Percentiles rank a stretch among this genome's conserved stretches.
Evolutionary conservation across 345 rosid species (phyloP).

Genomic region (Sapria himalayana): DNA sequence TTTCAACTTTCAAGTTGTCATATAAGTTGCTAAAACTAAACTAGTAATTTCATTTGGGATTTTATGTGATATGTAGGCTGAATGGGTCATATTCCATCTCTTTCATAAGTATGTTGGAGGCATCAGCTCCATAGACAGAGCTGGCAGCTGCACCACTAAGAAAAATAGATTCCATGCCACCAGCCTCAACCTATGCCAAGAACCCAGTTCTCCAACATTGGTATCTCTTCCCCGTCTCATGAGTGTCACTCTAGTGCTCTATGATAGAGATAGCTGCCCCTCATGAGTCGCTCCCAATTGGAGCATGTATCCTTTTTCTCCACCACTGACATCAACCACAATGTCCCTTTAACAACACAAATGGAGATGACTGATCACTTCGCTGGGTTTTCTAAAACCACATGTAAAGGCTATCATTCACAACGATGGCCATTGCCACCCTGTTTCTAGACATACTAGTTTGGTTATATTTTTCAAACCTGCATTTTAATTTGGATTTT

Average conservation of each 20-base stretch:
- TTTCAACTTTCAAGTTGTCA: no score
- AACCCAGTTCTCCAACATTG: constrained; percentile 51
- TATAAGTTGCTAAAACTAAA: no score
- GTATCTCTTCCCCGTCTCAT: constrained; percentile 70
- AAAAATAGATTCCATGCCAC: constrained; percentile 18
- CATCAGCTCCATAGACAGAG: constrained; percentile 8
- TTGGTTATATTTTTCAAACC: no score
- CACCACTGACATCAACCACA: constrained; percentile 32
- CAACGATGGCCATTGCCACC: no score
- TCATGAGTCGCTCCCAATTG: constrained; percentile 24
- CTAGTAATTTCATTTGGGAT: no score
- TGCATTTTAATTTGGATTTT: no score
- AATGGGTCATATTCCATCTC: constrained; percentile 86
- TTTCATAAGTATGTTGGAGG: constrained; percentile 39
- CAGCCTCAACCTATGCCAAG: constrained; percentile 12
- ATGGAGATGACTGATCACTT: constrained; percentile 1
- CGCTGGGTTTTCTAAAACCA: constrained; percentile 13
- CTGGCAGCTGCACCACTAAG: constrained; percentile 13
- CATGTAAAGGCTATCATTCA: no score
- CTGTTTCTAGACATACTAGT: no score
- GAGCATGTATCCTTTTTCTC: constrained; percentile 99
- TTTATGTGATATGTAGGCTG: constrained; percentile 30
- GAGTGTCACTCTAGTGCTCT: constrained; percentile 17
- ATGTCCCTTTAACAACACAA: constrained; percentile 10
- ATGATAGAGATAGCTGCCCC: constrained; percentile 28